A percentile compares a stretch with the other conserved stretches of the same genome.
phyloP scores from a whole-genome alignment of 2,329 filamentous ascomycete species.

The Talaromyces verruculosus region DNA sequence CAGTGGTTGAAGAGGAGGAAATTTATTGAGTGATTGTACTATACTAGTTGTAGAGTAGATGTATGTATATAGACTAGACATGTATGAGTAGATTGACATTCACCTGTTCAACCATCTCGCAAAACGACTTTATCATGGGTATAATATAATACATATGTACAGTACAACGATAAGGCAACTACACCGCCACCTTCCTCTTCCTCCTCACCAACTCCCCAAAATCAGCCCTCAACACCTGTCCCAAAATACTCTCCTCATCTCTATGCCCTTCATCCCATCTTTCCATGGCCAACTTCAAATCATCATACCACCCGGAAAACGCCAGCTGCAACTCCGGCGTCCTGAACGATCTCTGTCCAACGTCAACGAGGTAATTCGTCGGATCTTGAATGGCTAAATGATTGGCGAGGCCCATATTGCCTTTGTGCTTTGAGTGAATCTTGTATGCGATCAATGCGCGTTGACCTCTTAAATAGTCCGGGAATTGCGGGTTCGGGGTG shows the following conservation, averaged over 20 bases:
- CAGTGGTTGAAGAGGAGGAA: constrained; percentile 33
- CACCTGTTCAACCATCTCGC: not conserved
- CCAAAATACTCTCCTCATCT: constrained; percentile 28
- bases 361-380: constrained; percentile 57
- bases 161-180: not conserved
- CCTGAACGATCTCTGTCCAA: constrained; percentile 51
- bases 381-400: constrained; percentile 61
- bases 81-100: not conserved
- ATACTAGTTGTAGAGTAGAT: constrained; percentile 3
- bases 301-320: constrained; percentile 35
- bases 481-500: constrained; percentile 10
- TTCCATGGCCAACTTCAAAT: constrained; percentile 28
- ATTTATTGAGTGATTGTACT: not conserved
- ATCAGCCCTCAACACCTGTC: constrained; percentile 30
- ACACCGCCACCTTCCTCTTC: constrained; percentile 20
- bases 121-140: not conserved
- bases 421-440: constrained; percentile 33
- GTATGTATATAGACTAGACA: not conserved
- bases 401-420: constrained; percentile 31
- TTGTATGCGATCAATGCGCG: constrained; percentile 40
- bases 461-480: constrained; percentile 40
- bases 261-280: constrained; percentile 27
- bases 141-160: constrained; percentile 10
- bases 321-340: constrained; percentile 53
- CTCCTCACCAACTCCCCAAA: constrained; percentile 31